Conservation (phyloP, 441 rosid species). For the Erodium chrysanthum region DNA sequence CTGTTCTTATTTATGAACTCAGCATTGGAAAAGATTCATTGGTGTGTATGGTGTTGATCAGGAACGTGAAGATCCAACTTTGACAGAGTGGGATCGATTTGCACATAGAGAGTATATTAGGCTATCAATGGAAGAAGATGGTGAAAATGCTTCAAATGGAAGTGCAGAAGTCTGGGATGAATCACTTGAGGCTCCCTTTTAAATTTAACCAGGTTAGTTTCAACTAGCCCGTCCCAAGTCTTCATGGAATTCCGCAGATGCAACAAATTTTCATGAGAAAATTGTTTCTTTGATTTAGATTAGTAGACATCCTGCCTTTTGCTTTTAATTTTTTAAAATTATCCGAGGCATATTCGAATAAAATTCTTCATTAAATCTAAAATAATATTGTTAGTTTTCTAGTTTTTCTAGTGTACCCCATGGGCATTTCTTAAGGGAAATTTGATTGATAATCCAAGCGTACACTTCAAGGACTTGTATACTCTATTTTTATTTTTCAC, state of each 20-base stretch:
- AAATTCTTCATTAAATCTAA: too few relatives aligned
- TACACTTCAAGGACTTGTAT: too few relatives aligned
- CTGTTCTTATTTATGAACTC: slow-evolving; percentile 8
- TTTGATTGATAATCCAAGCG: too few relatives aligned
- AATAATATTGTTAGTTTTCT: too few relatives aligned
- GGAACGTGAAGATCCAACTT: slow-evolving; percentile 47
- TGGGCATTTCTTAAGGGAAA: too few relatives aligned
- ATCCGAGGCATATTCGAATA: too few relatives aligned
- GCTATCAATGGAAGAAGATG: slow-evolving; percentile 59
- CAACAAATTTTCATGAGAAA: not conserved
- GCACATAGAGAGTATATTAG: slow-evolving; percentile 52
- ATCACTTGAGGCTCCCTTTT: slow-evolving; percentile 52
- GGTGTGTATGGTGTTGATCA: slow-evolving; percentile 14
- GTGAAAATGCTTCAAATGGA: slow-evolving; percentile 49
- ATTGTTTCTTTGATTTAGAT: not conserved
- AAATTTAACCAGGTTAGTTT: slow-evolving; percentile 23
- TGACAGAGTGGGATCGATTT: slow-evolving; percentile 54
- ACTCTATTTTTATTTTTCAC: too few relatives aligned
- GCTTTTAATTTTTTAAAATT: too few relatives aligned
- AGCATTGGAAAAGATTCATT: not conserved
- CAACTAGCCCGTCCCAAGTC: not conserved
- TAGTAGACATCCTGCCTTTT: too few relatives aligned
- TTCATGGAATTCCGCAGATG: not conserved
- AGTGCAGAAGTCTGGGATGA: slow-evolving; percentile 66
- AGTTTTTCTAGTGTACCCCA: too few relatives aligned